These are phyloP conservation scores for Rhododendron kiyosumense DNA, from an alignment of 148 eudicot species.

Conservation along the genomic window DNA sequence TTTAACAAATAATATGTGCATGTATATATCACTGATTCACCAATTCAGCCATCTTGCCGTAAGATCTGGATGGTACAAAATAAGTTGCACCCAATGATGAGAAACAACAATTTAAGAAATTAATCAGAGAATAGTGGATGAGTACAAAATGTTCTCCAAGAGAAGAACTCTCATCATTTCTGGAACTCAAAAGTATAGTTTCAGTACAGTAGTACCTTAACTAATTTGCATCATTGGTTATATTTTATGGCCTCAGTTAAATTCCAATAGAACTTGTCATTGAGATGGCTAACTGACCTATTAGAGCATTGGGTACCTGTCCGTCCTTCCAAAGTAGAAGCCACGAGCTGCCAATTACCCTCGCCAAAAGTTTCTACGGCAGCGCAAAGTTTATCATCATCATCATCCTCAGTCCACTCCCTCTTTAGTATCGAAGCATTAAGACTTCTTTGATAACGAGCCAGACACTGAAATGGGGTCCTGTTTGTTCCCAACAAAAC, in stretches of 20 bases:
- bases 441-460: constrained; percentile 83
- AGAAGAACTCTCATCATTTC: background rate
- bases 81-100: background rate
- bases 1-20: background rate
- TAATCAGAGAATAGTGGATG: background rate
- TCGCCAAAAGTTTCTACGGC: constrained; percentile 84
- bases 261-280: background rate
- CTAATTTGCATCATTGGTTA: constrained; percentile 1
- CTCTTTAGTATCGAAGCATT: constrained; percentile 69
- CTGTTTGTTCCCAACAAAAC: constrained; percentile 54
- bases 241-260: background rate
- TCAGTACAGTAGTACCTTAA: background rate
- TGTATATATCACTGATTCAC: background rate
- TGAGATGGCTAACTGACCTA: constrained; percentile 53
- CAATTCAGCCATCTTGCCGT: background rate
- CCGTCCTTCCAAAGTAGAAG: constrained; percentile 75
- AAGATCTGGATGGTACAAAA: background rate
- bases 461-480: constrained; percentile 86
- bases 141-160: background rate
- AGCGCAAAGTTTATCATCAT: constrained; percentile 62
- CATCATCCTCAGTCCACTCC: constrained; percentile 83
- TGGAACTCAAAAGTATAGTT: background rate
- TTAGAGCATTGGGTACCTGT: constrained; percentile 93
- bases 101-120: background rate
- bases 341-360: constrained; percentile 82